A percentile compares a stretch with the other conserved stretches of the same genome.
phyloP scores from a whole-genome alignment of 495 filamentous ascomycete species.

The Penicillium soppii region DNA sequence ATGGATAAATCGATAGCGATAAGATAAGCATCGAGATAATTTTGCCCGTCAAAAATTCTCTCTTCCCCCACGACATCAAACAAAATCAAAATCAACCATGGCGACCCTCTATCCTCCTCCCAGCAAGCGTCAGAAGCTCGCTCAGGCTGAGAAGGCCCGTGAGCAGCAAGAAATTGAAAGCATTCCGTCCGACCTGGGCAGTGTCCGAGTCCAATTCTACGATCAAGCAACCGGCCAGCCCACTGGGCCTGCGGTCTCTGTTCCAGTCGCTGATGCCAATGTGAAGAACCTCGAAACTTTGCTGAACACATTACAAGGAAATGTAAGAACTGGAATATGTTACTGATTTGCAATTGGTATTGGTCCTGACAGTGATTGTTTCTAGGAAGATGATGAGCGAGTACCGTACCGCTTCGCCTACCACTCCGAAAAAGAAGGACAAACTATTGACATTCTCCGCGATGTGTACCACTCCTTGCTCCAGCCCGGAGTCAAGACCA shows the following conservation, averaged over 20 bases:
- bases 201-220: constrained; percentile 81
- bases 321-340: constrained; percentile 52
- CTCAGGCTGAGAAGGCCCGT: constrained; percentile 66
- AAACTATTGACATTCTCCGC: constrained; percentile 58
- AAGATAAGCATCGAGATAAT: constrained; percentile 11
- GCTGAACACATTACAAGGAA: constrained; percentile 83
- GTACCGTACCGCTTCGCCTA: constrained; percentile 88
- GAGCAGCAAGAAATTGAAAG: constrained; percentile 75
- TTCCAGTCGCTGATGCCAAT: constrained; percentile 81
- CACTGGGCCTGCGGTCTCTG: constrained; percentile 68
- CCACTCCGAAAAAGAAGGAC: constrained; percentile 54
- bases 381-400: constrained; percentile 70
- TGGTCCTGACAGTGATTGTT: constrained; percentile 2
- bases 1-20: constrained; percentile 6
- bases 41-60: constrained; percentile 23
- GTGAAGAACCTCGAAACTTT: constrained; percentile 88
- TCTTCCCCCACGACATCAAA: constrained; percentile 9
- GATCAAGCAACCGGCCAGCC: constrained; percentile 74
- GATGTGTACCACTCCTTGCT: constrained; percentile 75
- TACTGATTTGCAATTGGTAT: not conserved
- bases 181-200: constrained; percentile 70
- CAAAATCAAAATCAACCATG: constrained; percentile 52
- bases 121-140: constrained; percentile 83
- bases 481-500: constrained; percentile 61
- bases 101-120: constrained; percentile 86